Conservation (phyloP, 306 rosid genomes). For the Astragalus membranaceus region DNA sequence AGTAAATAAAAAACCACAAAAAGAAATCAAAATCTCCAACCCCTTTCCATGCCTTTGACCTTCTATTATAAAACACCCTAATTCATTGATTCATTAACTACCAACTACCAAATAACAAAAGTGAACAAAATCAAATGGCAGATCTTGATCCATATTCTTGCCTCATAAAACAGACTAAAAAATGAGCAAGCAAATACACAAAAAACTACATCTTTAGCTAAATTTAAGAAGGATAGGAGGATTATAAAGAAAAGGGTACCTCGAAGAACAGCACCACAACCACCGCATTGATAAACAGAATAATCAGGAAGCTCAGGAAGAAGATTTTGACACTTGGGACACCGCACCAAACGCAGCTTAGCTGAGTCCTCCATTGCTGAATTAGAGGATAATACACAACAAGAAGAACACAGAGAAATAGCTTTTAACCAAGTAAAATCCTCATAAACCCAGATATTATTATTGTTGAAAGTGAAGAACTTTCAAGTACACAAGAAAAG, state of each 20-base stretch:
- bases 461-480: background rate
- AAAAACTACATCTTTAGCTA: background rate
- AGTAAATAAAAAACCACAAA: background rate
- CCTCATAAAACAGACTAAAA: background rate
- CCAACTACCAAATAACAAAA: background rate
- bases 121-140: background rate
- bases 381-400: background rate
- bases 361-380: conserved; percentile 60
- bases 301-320: conserved; percentile 86
- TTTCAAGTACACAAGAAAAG: background rate
- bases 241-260: conserved; percentile 37
- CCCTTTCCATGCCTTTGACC: background rate
- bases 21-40: conserved; percentile 22
- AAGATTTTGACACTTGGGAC: conserved; percentile 94
- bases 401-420: background rate
- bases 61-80: background rate
- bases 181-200: background rate
- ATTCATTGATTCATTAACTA: background rate
- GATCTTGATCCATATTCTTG: background rate
- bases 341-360: conserved; percentile 64
- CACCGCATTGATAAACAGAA: conserved; percentile 91
- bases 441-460: background rate
- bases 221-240: background rate
- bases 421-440: background rate
- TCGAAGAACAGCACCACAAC: conserved; percentile 83